A percentile compares a stretch with the other conserved stretches of the same genome.
Conservation (phyloP, 208 protist species). For the Leptomonas pyrrhocoris region DNA sequence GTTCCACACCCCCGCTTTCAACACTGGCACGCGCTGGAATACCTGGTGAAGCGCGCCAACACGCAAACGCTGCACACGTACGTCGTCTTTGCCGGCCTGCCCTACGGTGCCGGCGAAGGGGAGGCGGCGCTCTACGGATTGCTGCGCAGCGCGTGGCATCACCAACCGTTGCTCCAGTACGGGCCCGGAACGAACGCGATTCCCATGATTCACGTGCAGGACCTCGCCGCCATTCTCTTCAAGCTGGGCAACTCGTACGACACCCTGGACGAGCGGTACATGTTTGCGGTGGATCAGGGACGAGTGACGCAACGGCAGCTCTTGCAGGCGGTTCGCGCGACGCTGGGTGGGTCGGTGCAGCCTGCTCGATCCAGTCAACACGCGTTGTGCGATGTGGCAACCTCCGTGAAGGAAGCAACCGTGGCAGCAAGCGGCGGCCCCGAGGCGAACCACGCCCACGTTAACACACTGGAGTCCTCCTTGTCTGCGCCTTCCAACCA, state of each 20-base stretch:
- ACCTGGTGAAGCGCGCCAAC: slow-evolving; percentile 85
- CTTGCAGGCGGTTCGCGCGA: slow-evolving; percentile 58
- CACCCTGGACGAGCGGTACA: slow-evolving; percentile 85
- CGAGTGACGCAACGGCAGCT: slow-evolving; percentile 81
- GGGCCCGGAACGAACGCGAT: slow-evolving; percentile 85
- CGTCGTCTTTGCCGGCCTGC: slow-evolving; percentile 88
- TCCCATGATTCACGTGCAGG: slow-evolving; percentile 93
- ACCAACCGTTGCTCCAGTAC: slow-evolving; percentile 69
- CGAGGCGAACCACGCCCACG: too few relatives aligned
- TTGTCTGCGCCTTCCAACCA: too few relatives aligned
- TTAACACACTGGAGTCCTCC: too few relatives aligned
- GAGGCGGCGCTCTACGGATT: slow-evolving; percentile 58
- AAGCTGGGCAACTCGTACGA: slow-evolving; percentile 75
- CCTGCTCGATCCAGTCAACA: slow-evolving; percentile 12
- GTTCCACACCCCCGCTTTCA: slow-evolving; percentile 88
- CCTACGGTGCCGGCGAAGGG: slow-evolving; percentile 89
- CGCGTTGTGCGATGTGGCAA: neutral
- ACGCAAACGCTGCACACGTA: slow-evolving; percentile 91
- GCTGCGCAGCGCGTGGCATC: slow-evolving; percentile 81
- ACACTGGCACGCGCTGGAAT: slow-evolving; percentile 87
- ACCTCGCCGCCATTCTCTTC: slow-evolving; percentile 81
- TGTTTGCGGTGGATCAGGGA: slow-evolving; percentile 92
- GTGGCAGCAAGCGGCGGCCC: too few relatives aligned
- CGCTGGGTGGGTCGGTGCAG: slow-evolving; percentile 62
- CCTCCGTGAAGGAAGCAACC: neutral